Percentiles rank a stretch among this genome's conserved stretches.
Evolutionary conservation across 139 green algal species (phyloP).

Genomic region (Coelastrella sp.): DNA sequence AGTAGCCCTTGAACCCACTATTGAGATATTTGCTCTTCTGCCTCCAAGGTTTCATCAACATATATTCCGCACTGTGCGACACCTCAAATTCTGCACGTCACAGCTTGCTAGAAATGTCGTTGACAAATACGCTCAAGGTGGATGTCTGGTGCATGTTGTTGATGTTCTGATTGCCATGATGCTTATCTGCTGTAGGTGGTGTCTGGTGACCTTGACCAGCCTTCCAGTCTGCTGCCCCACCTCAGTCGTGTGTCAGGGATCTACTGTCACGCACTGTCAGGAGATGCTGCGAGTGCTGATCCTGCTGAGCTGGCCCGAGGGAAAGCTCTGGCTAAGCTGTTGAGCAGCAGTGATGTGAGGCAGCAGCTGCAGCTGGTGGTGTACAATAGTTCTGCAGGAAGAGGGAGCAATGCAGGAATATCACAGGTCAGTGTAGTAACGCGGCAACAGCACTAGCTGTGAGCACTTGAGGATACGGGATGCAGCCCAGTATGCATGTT

Average conservation of each 20-base stretch:
- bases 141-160: background rate
- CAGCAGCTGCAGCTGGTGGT: slow-evolving; percentile 47
- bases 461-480: background rate
- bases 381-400: slow-evolving; percentile 58
- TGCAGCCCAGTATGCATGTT: too few species aligned
- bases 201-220: slow-evolving; percentile 49
- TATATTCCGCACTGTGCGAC: too few species aligned
- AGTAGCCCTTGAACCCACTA: background rate
- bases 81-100: too few species aligned
- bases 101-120: too few species aligned
- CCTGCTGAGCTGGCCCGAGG: slow-evolving; percentile 55
- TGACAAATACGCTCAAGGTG: too few species aligned
- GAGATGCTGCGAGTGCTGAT: slow-evolving; percentile 55
- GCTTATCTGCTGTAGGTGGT: background rate
- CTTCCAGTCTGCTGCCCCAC: slow-evolving; percentile 16
- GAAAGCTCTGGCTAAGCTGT: slow-evolving; percentile 26
- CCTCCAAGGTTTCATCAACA: too few species aligned
- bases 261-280: slow-evolving; percentile 61
- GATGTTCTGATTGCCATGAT: too few species aligned
- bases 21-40: too few species aligned
- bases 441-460: too few species aligned
- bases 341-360: background rate
- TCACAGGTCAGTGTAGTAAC: slow-evolving; percentile 10
- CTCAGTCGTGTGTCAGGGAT: slow-evolving; percentile 34
- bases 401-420: slow-evolving; percentile 55